Conservation (phyloP, 306 rosid genomes). For the Begonia loranthoides region DNA sequence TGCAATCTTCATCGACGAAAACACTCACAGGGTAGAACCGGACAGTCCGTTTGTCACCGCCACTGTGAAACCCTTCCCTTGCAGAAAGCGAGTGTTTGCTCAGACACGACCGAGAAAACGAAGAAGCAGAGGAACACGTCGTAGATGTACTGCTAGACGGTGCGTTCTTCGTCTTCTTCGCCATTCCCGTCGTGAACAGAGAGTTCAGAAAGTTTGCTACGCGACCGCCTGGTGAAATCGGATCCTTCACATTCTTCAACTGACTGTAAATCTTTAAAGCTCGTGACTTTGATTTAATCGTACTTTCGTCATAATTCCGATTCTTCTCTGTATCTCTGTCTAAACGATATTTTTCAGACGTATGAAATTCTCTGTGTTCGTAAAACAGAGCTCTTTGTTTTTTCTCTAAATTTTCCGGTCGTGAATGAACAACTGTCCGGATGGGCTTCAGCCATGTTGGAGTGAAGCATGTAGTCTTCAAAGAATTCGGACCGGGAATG, state of each 20-base stretch:
- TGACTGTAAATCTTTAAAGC: slow-evolving; percentile 67
- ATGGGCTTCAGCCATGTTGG: slow-evolving; percentile 41
- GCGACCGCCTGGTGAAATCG: slow-evolving; percentile 72
- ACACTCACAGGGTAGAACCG: slow-evolving; percentile 72
- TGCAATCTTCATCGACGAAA: slow-evolving; percentile 52
- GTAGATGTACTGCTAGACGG: slow-evolving; percentile 16
- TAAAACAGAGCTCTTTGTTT: slow-evolving; percentile 19
- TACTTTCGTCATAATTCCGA: slow-evolving; percentile 10
- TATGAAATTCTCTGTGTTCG: slow-evolving; percentile 1
- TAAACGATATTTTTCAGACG: slow-evolving; percentile 13
- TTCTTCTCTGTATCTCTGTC: slow-evolving; percentile 9
- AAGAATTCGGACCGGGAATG: slow-evolving; percentile 22
- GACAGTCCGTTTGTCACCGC: slow-evolving; percentile 53
- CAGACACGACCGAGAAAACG: slow-evolving; percentile 70
- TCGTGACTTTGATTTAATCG: slow-evolving; percentile 60
- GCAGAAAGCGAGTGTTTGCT: slow-evolving; percentile 55
- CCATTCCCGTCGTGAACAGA: slow-evolving; percentile 29
- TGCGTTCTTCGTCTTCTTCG: slow-evolving; percentile 15
- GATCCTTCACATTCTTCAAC: slow-evolving; percentile 82
- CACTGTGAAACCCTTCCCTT: slow-evolving; percentile 26
- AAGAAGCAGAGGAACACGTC: slow-evolving; percentile 68
- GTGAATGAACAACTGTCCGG: slow-evolving; percentile 21
- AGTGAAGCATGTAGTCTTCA: slow-evolving; percentile 29
- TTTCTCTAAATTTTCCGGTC: slow-evolving; percentile 21
- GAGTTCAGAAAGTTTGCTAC: slow-evolving; percentile 59